Evolutionary conservation across 208 protist species (phyloP), one percentile per base, ranked within the genome.

Genomic region (Leishmania tarentolae): DNA sequence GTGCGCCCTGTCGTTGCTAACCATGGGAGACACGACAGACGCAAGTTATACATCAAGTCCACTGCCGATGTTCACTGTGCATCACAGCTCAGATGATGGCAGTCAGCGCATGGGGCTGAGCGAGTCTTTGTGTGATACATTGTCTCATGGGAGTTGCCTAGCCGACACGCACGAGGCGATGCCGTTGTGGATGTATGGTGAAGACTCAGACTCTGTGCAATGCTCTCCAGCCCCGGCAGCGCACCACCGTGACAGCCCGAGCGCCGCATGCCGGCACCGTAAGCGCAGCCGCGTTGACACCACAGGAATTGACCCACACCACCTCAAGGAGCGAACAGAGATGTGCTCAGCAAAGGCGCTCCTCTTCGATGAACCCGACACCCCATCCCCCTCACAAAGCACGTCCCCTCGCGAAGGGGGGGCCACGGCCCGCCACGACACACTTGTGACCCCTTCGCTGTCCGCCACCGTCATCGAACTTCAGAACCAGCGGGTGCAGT

Each of bases 391-490:
- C 4, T 13, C 71, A 68, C 61, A 47, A 40, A 44, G 31, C 28
- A 24, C 21, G 65, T 1, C 42, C 81, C 19, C 73, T 77, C 35
- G 31, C 15, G 52, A 21, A 40, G 52, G 47, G 73, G 24, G 7
- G 28, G 11, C 31, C 17, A 15, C 11, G 6, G 24, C 35, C 15
- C 68, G 44, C 42, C 5, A 50, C 31, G 72, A 44, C 50, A 21
- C 9, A 7, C 24, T 28, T 2, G 57, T 56, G 7, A 37, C 68
- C 15, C 57, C 72, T 47, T 91, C 87, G 46, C 84, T 91, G 8
- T 86, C 84, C 7, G 84, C 81, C 57, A 85, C 84, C 3, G 78
- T 91, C 72, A 88, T 91, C 81, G 87, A 88, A 75, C 72, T 46
- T 4, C 85, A 86, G 74, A 88, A 87, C 37, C 71, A 80, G 37